Conservation (phyloP, 2,329 filamentous ascomycete species). For the Fusarium lateritium region DNA sequence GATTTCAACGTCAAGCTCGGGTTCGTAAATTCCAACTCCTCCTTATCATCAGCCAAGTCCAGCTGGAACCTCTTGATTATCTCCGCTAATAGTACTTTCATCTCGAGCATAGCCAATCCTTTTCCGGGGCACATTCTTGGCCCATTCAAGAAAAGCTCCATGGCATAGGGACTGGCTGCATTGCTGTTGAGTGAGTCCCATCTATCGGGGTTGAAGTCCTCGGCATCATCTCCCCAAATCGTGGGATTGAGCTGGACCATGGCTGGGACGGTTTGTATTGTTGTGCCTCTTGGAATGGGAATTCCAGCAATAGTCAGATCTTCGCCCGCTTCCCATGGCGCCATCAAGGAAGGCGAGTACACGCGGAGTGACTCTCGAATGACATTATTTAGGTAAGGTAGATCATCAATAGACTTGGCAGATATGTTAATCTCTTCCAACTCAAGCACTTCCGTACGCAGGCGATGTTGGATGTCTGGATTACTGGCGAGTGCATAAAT, state of each 20-base stretch:
- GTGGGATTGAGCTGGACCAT: constrained; percentile 26
- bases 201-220: constrained; percentile 6
- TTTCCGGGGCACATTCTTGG: constrained; percentile 35
- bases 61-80: constrained; percentile 22
- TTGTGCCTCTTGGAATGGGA: constrained; percentile 24
- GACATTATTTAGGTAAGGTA: constrained; percentile 26
- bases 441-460: neutral
- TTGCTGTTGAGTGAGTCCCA: constrained; percentile 1
- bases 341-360: constrained; percentile 17
- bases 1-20: constrained; percentile 23
- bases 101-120: constrained; percentile 22
- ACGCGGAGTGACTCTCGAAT: constrained; percentile 28
- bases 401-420: constrained; percentile 13
- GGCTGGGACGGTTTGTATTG: constrained; percentile 19
- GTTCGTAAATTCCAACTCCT: constrained; percentile 13
- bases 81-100: constrained; percentile 20
- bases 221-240: constrained; percentile 21
- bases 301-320: constrained; percentile 7
- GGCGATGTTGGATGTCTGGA: neutral
- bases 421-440: neutral
- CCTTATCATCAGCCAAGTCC: neutral
- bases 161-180: constrained; percentile 8
- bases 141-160: constrained; percentile 23
- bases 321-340: constrained; percentile 24
- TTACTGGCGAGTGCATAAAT: constrained; percentile 21